These are phyloP conservation scores for Malassezia caprae DNA, from an alignment of 1,284 basidiomycete species.

Conservation along the genomic window DNA sequence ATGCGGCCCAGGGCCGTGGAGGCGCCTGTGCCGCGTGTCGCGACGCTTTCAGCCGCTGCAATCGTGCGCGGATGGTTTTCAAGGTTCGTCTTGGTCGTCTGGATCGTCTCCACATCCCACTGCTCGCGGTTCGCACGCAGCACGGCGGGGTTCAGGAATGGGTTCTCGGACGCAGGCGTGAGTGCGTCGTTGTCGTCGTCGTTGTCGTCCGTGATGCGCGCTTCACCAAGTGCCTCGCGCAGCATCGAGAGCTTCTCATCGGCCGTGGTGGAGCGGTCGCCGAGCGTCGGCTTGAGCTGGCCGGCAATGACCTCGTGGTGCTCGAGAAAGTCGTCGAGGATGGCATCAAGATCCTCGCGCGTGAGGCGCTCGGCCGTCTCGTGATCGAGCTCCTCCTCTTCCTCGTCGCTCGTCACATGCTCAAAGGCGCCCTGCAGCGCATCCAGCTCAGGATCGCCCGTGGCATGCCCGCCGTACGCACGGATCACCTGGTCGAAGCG, in stretches of 20 bases:
- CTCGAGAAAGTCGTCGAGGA: conserved; percentile 88
- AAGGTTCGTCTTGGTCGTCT: conserved; percentile 43
- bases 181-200: conserved; percentile 75
- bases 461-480: conserved; percentile 3
- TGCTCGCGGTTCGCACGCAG: conserved; percentile 31
- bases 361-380: conserved; percentile 61
- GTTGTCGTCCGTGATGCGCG: conserved; percentile 57
- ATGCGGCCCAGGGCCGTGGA: background rate
- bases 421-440: conserved; percentile 51
- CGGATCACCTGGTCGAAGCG: conserved; percentile 59
- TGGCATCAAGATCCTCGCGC: conserved; percentile 73
- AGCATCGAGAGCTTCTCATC: conserved; percentile 59
- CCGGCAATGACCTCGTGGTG: conserved; percentile 81
- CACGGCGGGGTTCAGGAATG: conserved; percentile 17
- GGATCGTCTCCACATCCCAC: conserved; percentile 47
- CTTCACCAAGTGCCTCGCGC: conserved; percentile 32
- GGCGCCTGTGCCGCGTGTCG: conserved; percentile 11
- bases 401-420: conserved; percentile 56
- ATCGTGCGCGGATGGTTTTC: conserved; percentile 44
- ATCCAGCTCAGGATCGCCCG: conserved; percentile 7
- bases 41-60: conserved; percentile 28
- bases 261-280: conserved; percentile 47
- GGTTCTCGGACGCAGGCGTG: conserved; percentile 53
- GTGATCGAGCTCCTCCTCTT: conserved; percentile 58
- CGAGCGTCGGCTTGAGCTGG: conserved; percentile 60